Evolutionary conservation across 2,329 filamentous ascomycete species (phyloP).

Genomic region (Xylariaceae sp.): DNA sequence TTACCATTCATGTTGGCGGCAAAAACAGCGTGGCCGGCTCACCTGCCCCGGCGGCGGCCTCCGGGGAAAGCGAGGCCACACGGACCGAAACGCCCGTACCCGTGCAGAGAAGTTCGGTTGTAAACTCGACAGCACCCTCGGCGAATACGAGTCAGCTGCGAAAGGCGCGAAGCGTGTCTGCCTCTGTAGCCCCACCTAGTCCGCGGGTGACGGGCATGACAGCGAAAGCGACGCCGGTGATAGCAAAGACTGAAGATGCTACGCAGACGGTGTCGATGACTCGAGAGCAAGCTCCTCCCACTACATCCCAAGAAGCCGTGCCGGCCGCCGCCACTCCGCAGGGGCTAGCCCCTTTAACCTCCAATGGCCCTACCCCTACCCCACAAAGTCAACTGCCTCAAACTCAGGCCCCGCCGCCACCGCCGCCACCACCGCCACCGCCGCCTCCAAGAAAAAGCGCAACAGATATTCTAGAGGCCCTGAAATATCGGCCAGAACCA

Average conservation of each 20-base stretch:
- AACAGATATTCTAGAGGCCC: conserved; percentile 30
- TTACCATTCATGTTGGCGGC: conserved; percentile 66
- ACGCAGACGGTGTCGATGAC: conserved; percentile 31
- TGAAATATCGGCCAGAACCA: conserved; percentile 27
- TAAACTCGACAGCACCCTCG: conserved; percentile 19
- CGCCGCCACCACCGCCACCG: conserved; percentile 21
- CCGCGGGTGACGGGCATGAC: conserved; percentile 32
- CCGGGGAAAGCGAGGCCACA: conserved; percentile 30
- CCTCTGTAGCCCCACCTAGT: conserved; percentile 41
- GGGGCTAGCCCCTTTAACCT: conserved; percentile 10
- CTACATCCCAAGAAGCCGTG: conserved; percentile 27
- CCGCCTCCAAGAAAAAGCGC: conserved; percentile 26
- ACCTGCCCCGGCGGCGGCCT: conserved; percentile 38
- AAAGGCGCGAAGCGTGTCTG: conserved; percentile 37
- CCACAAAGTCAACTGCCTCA: conserved; percentile 15
- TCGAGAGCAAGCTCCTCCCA: conserved; percentile 26
- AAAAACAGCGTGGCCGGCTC: conserved; percentile 51
- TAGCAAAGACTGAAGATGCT: conserved; percentile 33
- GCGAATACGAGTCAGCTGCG: conserved; percentile 31
- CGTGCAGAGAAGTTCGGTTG: conserved; percentile 27
- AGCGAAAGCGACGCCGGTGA: neutral
- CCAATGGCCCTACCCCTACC: conserved; percentile 14
- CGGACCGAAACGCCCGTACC: conserved; percentile 27
- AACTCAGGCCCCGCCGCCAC: conserved; percentile 10
- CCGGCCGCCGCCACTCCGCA: conserved; percentile 19